Evolutionary conservation across 441 rosid species (phyloP), one percentile per base, ranked within the genome.

Genomic region (Bocquillonia castaneifolia): DNA sequence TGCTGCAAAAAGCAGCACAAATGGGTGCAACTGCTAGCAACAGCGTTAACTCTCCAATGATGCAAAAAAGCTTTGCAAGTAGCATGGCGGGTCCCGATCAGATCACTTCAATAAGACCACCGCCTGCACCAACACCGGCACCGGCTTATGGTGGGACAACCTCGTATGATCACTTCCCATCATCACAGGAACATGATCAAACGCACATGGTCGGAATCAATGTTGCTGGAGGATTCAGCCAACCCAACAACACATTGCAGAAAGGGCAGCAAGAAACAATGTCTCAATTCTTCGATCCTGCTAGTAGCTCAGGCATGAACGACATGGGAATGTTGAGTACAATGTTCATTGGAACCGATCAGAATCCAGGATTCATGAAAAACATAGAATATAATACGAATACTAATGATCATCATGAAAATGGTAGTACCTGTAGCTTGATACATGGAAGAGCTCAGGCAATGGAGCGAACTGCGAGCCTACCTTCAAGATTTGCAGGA

Each of bases 21-120:
- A 82, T 86, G 85, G 90, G 84, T 48, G 84, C 87, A 36, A 81
- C 88, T 3, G 86, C 90, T 14, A 85, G 86, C 77, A 84, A 79
- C 72, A 77, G 74, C 63, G 82, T 81, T 61, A 88, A 85, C 64
- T 86, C 91, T 14, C 87, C 91, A 0, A 76, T 86, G 86, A 86
- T 85, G 88, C 90, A 86, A 48, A 86, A 82, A 76, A 79, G 79
- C 81, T 86, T 85, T 66, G 69, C 78, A 3, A 74, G 72, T 51
- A 69, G 74, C 71, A 80, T 88, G 82, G 74, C 80, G 2, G 82
- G 79, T 32, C 80, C 80, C 42, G 83, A 80, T 5, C 85, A 71
- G 68, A 60, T 80, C 17, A 54, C 81, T 34, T 59, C 81, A 9
- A 56, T 69, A 23, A 75, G 75, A 59, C 75, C 86, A 8, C 66